Evolutionary conservation across 2,329 filamentous ascomycete genomes (phyloP).

Genomic region (Fusarium annulatum): DNA sequence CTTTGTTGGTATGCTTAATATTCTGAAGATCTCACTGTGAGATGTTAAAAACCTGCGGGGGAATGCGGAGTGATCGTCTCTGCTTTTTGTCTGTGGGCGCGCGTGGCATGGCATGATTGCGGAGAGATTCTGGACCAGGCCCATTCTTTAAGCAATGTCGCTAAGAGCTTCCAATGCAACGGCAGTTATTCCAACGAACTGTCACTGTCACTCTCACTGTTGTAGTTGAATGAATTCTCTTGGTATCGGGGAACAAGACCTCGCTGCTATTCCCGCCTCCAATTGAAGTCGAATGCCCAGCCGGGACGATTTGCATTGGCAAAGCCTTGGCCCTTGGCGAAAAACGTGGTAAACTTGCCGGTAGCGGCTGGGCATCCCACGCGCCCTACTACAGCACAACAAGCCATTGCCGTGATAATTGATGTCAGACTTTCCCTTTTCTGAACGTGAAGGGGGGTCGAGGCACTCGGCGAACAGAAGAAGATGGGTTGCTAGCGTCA

Average conservation of each 20-base stretch:
- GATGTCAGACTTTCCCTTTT: not conserved
- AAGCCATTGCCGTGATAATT: not conserved
- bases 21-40: not conserved
- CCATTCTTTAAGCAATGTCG: constrained; percentile 25
- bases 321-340: constrained; percentile 30
- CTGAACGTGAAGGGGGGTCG: not conserved
- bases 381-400: not conserved
- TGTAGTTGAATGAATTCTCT: not conserved
- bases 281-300: constrained; percentile 32
- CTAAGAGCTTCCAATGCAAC: not conserved
- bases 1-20: constrained; percentile 13
- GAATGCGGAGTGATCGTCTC: constrained; percentile 18
- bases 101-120: constrained; percentile 23
- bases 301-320: constrained; percentile 25
- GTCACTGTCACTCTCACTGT: not conserved
- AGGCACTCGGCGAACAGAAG: constrained; percentile 12
- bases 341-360: constrained; percentile 22
- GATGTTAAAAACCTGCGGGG: constrained; percentile 28
- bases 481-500: constrained; percentile 7
- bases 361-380: constrained; percentile 25
- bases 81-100: not conserved
- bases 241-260: constrained; percentile 16
- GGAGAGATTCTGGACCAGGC: constrained; percentile 23
- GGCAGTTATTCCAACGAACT: not conserved
- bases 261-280: constrained; percentile 37